Evolutionary conservation across 768 basidiomycete genomes (phyloP), one percentile per base, ranked within the genome.

Genomic region (Tylopilus sp.): DNA sequence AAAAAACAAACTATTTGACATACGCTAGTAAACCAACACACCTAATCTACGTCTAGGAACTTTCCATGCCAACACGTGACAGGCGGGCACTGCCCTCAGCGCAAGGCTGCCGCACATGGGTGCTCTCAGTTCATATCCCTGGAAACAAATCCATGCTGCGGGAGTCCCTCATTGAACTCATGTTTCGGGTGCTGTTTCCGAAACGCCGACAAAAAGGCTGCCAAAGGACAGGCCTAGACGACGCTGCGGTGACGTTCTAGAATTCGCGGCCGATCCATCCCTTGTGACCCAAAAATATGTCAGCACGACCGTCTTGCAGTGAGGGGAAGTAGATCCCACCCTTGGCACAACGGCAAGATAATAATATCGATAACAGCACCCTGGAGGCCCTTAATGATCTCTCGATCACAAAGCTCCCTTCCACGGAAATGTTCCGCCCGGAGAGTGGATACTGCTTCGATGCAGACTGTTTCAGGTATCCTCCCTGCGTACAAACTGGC

Each of bases 81-180:
- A 33, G 53, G 55, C 48, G 41, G 52, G 45, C 50, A 60, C 50
- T 50, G 52, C 58, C 58, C n/a, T 40, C 2, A 28, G 25, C 31
- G 43, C 49, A 42, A 56, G 51, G 50, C 46, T 53, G 29, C 48
- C 45, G 56, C 58, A 54, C 53, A 54, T 31, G n/a, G 33, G 1
- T 78, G 82, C 89, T 65, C 86, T 72, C 17, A 92, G 91, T 73
- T 96, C 91, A 36, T 85, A 75, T 51, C 91, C 72, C 63, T 89
- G 88, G 7, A 71, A 93, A 93, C 19, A 21, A 95, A 69, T 9
- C 84, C 85, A 3, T 82, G 84, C 66, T 38, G 88, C 24, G 84
- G 86, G 65, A n/a, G n/a, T n/a, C 90, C 88, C 71, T 90, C 89
- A 56, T 87, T 85, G 72, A 79, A 93, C 66, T 96, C 92, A 62